Evolutionary conservation across 441 rosid species (phyloP), one percentile per base, ranked within the genome.

Genomic region (Cnidoscolus chayamansa): DNA sequence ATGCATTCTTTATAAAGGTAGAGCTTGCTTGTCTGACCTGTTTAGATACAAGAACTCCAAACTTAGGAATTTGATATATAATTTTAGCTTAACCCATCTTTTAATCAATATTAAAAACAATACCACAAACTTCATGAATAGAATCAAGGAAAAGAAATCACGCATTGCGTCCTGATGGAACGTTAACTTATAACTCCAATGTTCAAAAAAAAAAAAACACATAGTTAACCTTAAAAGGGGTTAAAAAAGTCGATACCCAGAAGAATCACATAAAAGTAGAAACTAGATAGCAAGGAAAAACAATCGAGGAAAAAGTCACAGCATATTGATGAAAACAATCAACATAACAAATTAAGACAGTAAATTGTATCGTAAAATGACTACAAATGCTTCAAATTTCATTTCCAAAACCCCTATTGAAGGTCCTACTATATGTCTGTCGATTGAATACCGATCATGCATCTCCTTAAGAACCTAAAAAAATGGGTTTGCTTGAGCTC

Each of bases 301-400:
- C 25, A n/a, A 54, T 5, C 10, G 1, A 20, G 1, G 60, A 56
- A 56, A 9, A 20, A 56, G 32, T 19, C 4, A 8, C 32, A 0
- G 45, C 10, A 35, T 7, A 51, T 51, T 3, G 7, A 61, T 6
- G 45, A 2, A n/a, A 15, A 47, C 40, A 67, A 66, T 25, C 17
- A 15, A 3, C 54, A 57, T 13, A 15, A 43, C 61, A 60, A 69
- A 66, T 57, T 73, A 73, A 45, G 16, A 10, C 20, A 20, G 65
- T 47, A 20, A 72, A n/a, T 43, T 47, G 20, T 2, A 45, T 35
- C 16, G 71, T 62, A 35, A 59, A 56, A 50, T 49, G 67, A 67
- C 79, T 12, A 66, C 53, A 65, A 43, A 45, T 17, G 53, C 32
- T 45, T 30, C 1, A 6, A 43, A 17, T 63, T 17, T 63, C 53